Conservation (phyloP, 202 grass and related monocot species). For the Panicum hallii region DNA sequence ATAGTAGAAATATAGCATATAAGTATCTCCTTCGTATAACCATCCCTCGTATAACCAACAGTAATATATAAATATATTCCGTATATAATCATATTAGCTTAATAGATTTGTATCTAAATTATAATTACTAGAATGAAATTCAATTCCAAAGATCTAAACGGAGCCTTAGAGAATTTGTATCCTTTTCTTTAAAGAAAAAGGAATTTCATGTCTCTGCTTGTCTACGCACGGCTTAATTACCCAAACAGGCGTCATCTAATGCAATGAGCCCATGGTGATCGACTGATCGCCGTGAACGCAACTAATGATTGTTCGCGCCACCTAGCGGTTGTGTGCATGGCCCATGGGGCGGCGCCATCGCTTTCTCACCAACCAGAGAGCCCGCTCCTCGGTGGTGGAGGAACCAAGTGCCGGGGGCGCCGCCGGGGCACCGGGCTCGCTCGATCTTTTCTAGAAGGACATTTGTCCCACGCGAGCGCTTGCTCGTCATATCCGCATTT, state of each 20-base stretch:
- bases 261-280: neutral
- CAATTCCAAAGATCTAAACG: too few relatives aligned
- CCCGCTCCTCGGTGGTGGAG: conserved; percentile 18
- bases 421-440: neutral
- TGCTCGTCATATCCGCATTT: neutral
- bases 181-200: neutral
- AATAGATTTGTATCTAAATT: too few relatives aligned
- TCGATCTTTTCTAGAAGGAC: conserved; percentile 29
- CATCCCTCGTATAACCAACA: too few relatives aligned
- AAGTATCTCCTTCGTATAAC: too few relatives aligned
- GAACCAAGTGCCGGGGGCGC: neutral
- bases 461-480: conserved; percentile 27
- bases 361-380: conserved; percentile 32
- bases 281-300: neutral
- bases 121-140: too few relatives aligned
- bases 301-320: conserved; percentile 12
- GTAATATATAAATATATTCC: too few relatives aligned
- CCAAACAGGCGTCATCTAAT: conserved; percentile 15
- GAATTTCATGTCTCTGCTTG: neutral
- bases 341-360: neutral
- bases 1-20: too few relatives aligned
- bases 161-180: neutral
- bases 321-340: neutral
- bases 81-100: too few relatives aligned
- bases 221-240: conserved; percentile 37